Base-by-base conservation (phyloP, 1,284 basidiomycete genomes). In the Cutaneotrichosporon cyanovorans region DNA sequence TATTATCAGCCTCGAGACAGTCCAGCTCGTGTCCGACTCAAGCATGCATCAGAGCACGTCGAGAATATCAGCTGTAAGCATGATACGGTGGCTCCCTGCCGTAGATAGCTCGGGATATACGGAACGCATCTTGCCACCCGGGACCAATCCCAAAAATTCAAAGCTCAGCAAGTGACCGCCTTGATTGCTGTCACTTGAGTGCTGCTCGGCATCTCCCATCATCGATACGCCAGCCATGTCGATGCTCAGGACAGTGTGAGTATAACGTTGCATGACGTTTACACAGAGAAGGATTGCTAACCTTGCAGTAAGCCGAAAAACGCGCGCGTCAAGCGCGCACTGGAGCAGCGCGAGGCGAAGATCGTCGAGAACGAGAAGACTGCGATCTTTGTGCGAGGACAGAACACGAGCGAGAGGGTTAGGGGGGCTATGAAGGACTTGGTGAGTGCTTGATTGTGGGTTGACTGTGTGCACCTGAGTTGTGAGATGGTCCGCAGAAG, bases 241-340 rank as follows among this genome's bases (percentile, higher is more conserved):
- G 50, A 69, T 69, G 68, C 62, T 69, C 20, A 57, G 68, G 46
- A 69, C 68, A 30, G 61, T 69, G 68, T 69, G 39, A 60, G 66
- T 58, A 2, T 16, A 10, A 16, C 21, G 18, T 12, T 3, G 9
- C 1, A 25, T n/a, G 7, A 12, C 18, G 11, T 15, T 22, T 23
- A 15, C 15, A 22, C 20, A 15, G 5, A 31, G n/a, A n/a, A n/a
- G n/a, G n/a, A n/a, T n/a, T n/a, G n/a, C n/a, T n/a, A n/a, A n/a
- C n/a, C 31, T 10, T n/a, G 12, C 50, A 90, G 89, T 71, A 96
- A 96, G 77, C 90, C 93, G 25, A 90, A 87, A 75, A 97, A 95
- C 78, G 93, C 95, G 1, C 82, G 93, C 34, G 87, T 88, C n/a
- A 99, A 98, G 74, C 80, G 95, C 54, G 93, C 82, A 0, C 66